Percentiles rank a stretch among this genome's conserved stretches.
Evolutionary conservation across 306 rosid genomes (phyloP).

Genomic region (Lagenaria siceraria): DNA sequence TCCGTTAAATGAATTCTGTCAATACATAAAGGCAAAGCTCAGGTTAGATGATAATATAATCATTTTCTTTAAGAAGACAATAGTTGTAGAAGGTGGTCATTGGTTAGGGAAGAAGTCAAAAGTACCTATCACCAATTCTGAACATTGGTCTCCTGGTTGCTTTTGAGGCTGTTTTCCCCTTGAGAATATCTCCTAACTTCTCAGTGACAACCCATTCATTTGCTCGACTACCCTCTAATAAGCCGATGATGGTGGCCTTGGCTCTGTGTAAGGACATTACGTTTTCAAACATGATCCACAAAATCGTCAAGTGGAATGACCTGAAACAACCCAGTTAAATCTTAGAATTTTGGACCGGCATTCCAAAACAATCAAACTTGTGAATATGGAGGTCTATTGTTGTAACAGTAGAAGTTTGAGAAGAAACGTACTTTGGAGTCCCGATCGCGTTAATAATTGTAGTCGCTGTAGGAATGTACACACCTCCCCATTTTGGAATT

Average conservation of each 20-base stretch:
- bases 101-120: neutral
- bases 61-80: neutral
- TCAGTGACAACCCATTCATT: slow-evolving; percentile 91
- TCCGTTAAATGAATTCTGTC: slow-evolving; percentile 54
- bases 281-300: slow-evolving; percentile 86
- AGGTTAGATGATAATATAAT: neutral
- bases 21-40: slow-evolving; percentile 8
- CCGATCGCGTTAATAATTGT: slow-evolving; percentile 75
- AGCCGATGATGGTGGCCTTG: slow-evolving; percentile 75
- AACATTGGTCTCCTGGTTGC: slow-evolving; percentile 29
- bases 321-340: slow-evolving; percentile 19
- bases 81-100: neutral
- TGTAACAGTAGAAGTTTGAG: neutral
- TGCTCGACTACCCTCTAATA: slow-evolving; percentile 51
- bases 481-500: slow-evolving; percentile 75
- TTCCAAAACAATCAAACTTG: neutral
- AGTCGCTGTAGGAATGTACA: slow-evolving; percentile 65
- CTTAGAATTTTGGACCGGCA: neutral
- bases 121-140: slow-evolving; percentile 66
- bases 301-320: slow-evolving; percentile 55
- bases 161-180: slow-evolving; percentile 31
- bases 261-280: slow-evolving; percentile 82
- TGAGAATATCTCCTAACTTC: slow-evolving; percentile 70
- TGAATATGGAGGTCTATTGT: neutral
- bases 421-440: slow-evolving; percentile 50